Evolutionary conservation across 2,329 filamentous ascomycete species (phyloP), one percentile per base, ranked within the genome.

Genomic region (Alternaria burnsii): DNA sequence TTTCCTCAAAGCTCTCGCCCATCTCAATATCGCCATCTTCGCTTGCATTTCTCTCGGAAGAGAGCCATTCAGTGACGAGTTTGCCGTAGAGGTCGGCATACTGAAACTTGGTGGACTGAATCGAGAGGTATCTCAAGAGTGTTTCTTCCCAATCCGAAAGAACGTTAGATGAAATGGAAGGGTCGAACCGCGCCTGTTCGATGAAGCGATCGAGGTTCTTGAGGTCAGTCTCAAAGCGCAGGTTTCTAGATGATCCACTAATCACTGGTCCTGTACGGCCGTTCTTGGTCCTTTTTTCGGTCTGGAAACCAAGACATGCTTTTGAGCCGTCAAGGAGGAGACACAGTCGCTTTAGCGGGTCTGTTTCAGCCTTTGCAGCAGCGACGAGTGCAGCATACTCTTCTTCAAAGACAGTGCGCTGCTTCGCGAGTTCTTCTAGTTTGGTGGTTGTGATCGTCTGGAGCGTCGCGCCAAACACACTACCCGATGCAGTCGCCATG

Each of bases 381-480:
- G 44, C 56, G 16, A 69, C 32, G 9, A 77, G 59, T 16, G 51
- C 42, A 5, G 60, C 64, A 26, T 76, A 63, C 6, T 78, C 72
- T 32, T 68, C 69, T 26, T 73, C 63, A 43, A 81, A 77, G 14
- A 66, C 65, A 8, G 61, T 59, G 2, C 71, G 72, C 26, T 76
- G 72, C 70, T 81, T 77, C 5, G 72, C 67, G 10, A 82, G 69
- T 58, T 79, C 77, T 53, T 75, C 67, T 3, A 78, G 66, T 48
- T 78, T 79, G 16, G 76, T 76, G 10, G 62, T 74, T 3, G 76
- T 79, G 59, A 79, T 77, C 9, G 72, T 72, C 24, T 76, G 74
- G 14, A 79, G 67, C 2, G 75, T 78, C 47, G 71, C 63, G 5
- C 75, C 77, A 52, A 76, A 77, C 1, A 78, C 71, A 47, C 75